Conservation (phyloP, 768 basidiomycete species). For the Phaffia tasmanica region DNA sequence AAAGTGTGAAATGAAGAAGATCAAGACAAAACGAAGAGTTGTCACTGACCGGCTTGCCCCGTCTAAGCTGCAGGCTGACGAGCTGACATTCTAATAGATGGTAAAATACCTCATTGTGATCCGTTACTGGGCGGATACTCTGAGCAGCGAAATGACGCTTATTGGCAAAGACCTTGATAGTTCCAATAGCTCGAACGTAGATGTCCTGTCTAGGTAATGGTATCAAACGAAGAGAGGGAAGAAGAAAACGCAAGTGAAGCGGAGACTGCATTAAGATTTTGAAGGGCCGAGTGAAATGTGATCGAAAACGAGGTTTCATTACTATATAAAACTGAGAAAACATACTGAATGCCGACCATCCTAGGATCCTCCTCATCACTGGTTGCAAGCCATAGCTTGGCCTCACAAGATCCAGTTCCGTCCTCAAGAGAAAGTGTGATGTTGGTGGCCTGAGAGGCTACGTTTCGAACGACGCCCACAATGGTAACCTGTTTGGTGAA, state of each 20-base stretch:
- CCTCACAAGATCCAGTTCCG: conserved; percentile 67
- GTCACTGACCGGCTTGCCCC: conserved; percentile 35
- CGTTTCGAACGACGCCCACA: conserved; percentile 60
- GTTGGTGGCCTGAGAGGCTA: conserved; percentile 66
- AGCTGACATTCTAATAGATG: conserved; percentile 67
- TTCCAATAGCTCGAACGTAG: conserved; percentile 71
- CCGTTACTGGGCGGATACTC: conserved; percentile 56
- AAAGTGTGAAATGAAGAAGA: conserved; percentile 44
- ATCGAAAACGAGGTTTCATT: too few species aligned
- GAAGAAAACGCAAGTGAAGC: background rate
- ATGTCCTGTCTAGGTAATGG: conserved; percentile 49
- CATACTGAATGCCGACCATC: conserved; percentile 21
- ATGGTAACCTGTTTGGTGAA: conserved; percentile 49
- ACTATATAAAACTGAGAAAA: background rate
- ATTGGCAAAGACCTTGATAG: conserved; percentile 65
- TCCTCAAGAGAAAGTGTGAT: conserved; percentile 71
- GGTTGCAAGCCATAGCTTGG: conserved; percentile 45
- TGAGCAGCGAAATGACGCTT: conserved; percentile 72
- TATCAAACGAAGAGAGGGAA: background rate
- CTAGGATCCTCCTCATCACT: conserved; percentile 50
- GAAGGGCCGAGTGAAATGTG: too few species aligned
- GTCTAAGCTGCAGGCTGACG: conserved; percentile 71
- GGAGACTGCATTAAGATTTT: too few species aligned
- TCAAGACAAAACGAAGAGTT: background rate
- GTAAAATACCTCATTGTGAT: conserved; percentile 68